Percentiles rank a stretch among this genome's conserved stretches.
Evolutionary conservation across 257 asterid species (phyloP).

Genomic region (Scutellaria galericulata): DNA sequence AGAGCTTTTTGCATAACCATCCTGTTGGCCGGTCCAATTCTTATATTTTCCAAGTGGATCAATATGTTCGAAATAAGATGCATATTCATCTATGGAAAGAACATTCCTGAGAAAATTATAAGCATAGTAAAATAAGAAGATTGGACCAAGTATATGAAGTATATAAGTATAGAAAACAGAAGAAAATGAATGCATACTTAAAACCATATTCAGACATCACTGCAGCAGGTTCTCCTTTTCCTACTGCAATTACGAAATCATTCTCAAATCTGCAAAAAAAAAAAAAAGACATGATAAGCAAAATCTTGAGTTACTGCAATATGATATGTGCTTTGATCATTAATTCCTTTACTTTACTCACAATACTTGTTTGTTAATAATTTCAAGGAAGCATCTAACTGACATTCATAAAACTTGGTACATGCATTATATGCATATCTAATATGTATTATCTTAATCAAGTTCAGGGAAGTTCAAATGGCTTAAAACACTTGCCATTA

Average conservation of each 20-base stretch:
- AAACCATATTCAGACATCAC: conserved; percentile 95
- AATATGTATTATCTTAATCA: conserved; percentile 19
- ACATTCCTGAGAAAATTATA: conserved; percentile 63
- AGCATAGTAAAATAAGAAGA: conserved; percentile 35
- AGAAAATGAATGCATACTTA: conserved; percentile 53
- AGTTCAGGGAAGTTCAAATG: conserved; percentile 7
- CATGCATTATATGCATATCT: conserved; percentile 9
- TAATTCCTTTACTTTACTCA: not conserved
- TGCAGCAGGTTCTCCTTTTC: conserved; percentile 86
- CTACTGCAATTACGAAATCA: conserved; percentile 73
- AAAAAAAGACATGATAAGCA: conserved; percentile 10
- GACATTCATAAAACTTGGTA: not conserved
- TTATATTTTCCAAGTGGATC: conserved; percentile 83
- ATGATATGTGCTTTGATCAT: conserved; percentile 18
- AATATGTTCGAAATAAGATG: conserved; percentile 77
- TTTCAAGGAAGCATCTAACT: not conserved
- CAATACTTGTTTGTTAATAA: not conserved
- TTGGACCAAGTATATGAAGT: conserved; percentile 16
- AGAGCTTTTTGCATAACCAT: conserved; percentile 36
- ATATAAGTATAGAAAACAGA: conserved; percentile 22
- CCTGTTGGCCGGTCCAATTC: conserved; percentile 48
- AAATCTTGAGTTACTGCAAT: conserved; percentile 21
- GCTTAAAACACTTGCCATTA: conserved; percentile 23
- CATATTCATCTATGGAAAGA: conserved; percentile 78
- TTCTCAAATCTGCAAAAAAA: conserved; percentile 65